A percentile compares a stretch with the other conserved stretches of the same genome.
phyloP scores from a whole-genome alignment of 31 red algal species.

The Asparagopsis taxiformis region DNA sequence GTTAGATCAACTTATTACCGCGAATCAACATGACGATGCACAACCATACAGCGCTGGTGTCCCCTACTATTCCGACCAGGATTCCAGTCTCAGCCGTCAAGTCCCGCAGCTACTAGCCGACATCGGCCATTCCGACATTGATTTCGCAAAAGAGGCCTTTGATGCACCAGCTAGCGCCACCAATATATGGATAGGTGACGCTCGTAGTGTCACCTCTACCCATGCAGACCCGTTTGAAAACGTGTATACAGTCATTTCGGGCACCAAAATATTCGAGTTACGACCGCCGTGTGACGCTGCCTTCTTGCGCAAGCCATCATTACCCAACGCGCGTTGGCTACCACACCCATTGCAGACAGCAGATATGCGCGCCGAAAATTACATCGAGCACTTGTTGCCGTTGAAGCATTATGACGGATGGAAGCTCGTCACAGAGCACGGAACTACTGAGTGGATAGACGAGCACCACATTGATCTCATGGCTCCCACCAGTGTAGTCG shows the following conservation, averaged over 20 bases:
- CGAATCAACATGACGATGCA: not conserved
- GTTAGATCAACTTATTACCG: not conserved
- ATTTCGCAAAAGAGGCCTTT: conserved; percentile 63
- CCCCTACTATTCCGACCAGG: conserved; percentile 64
- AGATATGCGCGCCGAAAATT: not conserved
- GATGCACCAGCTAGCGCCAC: conserved; percentile 17
- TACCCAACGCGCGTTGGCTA: conserved; percentile 37
- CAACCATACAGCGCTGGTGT: conserved; percentile 15
- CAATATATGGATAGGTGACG: conserved; percentile 78
- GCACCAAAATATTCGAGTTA: conserved; percentile 67
- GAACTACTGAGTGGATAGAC: conserved; percentile 36
- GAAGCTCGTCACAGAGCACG: conserved; percentile 27
- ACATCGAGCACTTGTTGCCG: not conserved
- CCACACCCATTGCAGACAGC: not conserved
- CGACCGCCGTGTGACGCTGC: conserved; percentile 61
- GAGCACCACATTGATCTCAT: conserved; percentile 3
- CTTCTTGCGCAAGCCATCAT: conserved; percentile 25
- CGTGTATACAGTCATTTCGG: conserved; percentile 49
- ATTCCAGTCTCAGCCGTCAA: conserved; percentile 37
- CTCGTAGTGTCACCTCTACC: conserved; percentile 30
- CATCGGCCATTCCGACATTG: conserved; percentile 1
- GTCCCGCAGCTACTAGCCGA: conserved; percentile 27
- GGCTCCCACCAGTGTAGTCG: conserved; percentile 8
- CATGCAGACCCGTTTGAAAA: conserved; percentile 78
- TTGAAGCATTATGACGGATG: conserved; percentile 22